phyloP scores from a whole-genome alignment of 2,329 filamentous ascomycete genomes.

The Sclerotinia nivalis region DNA sequence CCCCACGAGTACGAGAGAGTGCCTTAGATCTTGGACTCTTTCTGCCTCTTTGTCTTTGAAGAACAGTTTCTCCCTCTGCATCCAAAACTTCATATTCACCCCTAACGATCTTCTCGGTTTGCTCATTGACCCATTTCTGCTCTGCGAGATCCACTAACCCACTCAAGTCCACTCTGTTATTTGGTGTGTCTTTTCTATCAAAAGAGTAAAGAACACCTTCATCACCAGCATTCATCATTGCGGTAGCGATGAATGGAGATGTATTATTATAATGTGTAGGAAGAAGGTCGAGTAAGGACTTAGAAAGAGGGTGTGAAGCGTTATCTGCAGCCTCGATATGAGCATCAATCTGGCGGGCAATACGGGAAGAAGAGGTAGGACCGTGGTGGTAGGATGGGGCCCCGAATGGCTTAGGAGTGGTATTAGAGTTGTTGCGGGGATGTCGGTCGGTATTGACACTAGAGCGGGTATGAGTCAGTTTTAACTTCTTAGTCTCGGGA shows the following conservation, averaged over 20 bases:
- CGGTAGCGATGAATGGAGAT: slow-evolving; percentile 30
- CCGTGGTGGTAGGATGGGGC: slow-evolving; percentile 28
- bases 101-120: slow-evolving; percentile 40
- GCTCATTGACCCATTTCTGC: slow-evolving; percentile 38
- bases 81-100: slow-evolving; percentile 42
- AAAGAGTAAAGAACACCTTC: slow-evolving; percentile 39
- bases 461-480: slow-evolving; percentile 27
- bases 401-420: slow-evolving; percentile 31
- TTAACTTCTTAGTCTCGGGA: slow-evolving; percentile 8
- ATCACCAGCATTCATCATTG: slow-evolving; percentile 28
- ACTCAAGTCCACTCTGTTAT: slow-evolving; percentile 35
- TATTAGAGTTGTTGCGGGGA: slow-evolving; percentile 31
- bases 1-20: slow-evolving; percentile 11
- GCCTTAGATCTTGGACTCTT: slow-evolving; percentile 38
- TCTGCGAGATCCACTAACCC: slow-evolving; percentile 40
- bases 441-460: slow-evolving; percentile 34
- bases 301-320: slow-evolving; percentile 31
- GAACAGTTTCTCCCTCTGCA: slow-evolving; percentile 37
- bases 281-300: slow-evolving; percentile 39
- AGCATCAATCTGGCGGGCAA: slow-evolving; percentile 33
- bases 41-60: slow-evolving; percentile 34
- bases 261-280: slow-evolving; percentile 37
- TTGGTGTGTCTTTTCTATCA: slow-evolving; percentile 36
- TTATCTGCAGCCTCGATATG: slow-evolving; percentile 33
- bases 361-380: slow-evolving; percentile 25